These are phyloP conservation scores for Domatiomyces catenatus DNA, from an alignment of 2,329 filamentous ascomycete species.

Conservation along the genomic window DNA sequence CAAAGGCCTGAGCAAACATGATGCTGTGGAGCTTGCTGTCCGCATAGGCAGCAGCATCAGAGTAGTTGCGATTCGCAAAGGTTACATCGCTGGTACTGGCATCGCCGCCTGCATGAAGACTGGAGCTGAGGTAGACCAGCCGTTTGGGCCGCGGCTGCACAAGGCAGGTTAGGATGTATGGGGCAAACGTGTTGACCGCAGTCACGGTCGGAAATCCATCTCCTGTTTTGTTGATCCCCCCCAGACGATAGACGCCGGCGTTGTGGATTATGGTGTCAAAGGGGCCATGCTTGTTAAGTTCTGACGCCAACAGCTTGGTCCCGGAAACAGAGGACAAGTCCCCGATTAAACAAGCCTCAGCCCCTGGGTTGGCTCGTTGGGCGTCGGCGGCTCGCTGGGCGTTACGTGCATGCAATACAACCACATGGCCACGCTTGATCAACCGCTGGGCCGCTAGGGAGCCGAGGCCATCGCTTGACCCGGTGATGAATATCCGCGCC, in stretches of 20 bases:
- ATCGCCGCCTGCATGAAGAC: constrained; percentile 37
- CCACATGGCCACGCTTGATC: constrained; percentile 36
- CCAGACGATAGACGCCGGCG: constrained; percentile 30
- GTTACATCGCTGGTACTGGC: background rate
- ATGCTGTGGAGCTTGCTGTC: constrained; percentile 43
- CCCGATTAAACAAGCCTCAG: constrained; percentile 36
- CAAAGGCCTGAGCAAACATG: constrained; percentile 41
- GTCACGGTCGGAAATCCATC: constrained; percentile 37
- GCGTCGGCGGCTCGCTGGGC: constrained; percentile 38
- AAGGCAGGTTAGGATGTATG: constrained; percentile 40
- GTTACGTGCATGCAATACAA: constrained; percentile 43
- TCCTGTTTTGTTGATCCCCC: constrained; percentile 28
- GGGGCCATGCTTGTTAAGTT: constrained; percentile 34
- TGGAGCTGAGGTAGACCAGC: constrained; percentile 38
- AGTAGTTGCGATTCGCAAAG: constrained; percentile 4
- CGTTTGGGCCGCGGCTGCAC: constrained; percentile 33
- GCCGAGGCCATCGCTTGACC: constrained; percentile 43
- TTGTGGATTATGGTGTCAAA: constrained; percentile 46
- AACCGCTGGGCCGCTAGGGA: constrained; percentile 37
- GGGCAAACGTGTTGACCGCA: constrained; percentile 42
- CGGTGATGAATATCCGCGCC: constrained; percentile 30
- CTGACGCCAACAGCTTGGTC: constrained; percentile 35
- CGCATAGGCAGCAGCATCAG: constrained; percentile 32
- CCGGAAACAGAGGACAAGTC: constrained; percentile 39
- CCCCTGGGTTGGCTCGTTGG: constrained; percentile 32